phyloP scores from a whole-genome alignment of 179 eudicot genomes.

The Silene noctiflora region DNA sequence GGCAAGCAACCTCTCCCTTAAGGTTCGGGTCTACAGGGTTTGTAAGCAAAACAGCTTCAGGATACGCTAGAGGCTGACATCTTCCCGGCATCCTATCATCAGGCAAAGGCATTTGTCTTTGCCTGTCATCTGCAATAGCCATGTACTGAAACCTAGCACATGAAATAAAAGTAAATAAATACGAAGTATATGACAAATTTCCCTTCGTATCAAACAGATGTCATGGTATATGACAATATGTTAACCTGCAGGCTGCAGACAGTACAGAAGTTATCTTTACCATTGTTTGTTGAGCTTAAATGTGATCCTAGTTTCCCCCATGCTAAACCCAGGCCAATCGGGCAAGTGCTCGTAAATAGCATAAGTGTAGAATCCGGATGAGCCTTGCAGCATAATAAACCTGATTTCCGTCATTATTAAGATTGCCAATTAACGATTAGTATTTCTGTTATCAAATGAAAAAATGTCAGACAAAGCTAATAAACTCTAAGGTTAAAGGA shows the following conservation, averaged over 20 bases:
- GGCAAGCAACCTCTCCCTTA: constrained; percentile 61
- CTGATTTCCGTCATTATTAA: constrained; percentile 29
- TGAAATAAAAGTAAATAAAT: not conserved
- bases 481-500: not conserved
- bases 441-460: not conserved
- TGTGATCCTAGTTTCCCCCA: constrained; percentile 86
- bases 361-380: constrained; percentile 88
- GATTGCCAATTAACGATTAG: not conserved
- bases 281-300: constrained; percentile 86
- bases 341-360: constrained; percentile 75
- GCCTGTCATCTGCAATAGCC: constrained; percentile 77
- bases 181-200: not conserved
- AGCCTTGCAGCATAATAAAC: constrained; percentile 83
- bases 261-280: constrained; percentile 27
- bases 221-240: not conserved
- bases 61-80: constrained; percentile 65
- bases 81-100: constrained; percentile 69
- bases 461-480: not conserved
- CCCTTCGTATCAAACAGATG: not conserved
- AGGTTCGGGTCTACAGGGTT: constrained; percentile 66
- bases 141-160: constrained; percentile 69
- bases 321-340: constrained; percentile 90
- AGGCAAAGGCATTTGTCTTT: constrained; percentile 84
- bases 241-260: not conserved
- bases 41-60: constrained; percentile 83